Conservation (phyloP, 2,329 filamentous ascomycete species). For the Venturiaceae sp. region DNA sequence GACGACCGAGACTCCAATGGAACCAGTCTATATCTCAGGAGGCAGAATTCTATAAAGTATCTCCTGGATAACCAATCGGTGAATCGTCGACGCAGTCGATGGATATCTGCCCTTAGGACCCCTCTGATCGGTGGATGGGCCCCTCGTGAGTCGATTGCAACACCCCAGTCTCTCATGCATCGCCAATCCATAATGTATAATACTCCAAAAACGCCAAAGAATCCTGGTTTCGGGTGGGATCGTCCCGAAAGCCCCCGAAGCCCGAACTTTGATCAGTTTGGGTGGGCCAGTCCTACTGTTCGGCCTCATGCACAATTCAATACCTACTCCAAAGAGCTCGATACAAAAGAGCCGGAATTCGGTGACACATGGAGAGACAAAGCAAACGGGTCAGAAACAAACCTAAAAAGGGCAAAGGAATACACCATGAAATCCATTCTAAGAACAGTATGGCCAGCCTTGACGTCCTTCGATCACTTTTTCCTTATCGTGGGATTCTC, state of each 20-base stretch:
- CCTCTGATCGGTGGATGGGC: background rate
- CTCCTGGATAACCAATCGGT: background rate
- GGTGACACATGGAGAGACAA: background rate
- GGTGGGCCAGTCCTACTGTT: background rate
- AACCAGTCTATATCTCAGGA: background rate
- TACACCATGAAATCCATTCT: background rate
- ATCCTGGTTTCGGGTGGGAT: background rate
- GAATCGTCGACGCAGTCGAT: background rate
- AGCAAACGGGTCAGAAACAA: too few relatives aligned
- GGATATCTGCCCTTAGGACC: background rate
- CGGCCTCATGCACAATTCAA: background rate
- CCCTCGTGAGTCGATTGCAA: background rate
- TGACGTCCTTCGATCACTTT: background rate
- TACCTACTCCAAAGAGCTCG: background rate
- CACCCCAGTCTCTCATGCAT: background rate
- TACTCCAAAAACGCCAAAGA: background rate
- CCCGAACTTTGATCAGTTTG: background rate
- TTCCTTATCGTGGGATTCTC: constrained; percentile 45
- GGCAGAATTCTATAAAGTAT: background rate
- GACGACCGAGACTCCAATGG: background rate
- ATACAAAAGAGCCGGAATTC: background rate
- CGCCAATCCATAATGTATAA: background rate
- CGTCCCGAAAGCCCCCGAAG: background rate
- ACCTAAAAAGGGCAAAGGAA: background rate
- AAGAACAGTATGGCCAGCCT: constrained; percentile 44